Evolutionary conservation across 305 asterid species (phyloP).

Genomic region (Plantago coronopus): DNA sequence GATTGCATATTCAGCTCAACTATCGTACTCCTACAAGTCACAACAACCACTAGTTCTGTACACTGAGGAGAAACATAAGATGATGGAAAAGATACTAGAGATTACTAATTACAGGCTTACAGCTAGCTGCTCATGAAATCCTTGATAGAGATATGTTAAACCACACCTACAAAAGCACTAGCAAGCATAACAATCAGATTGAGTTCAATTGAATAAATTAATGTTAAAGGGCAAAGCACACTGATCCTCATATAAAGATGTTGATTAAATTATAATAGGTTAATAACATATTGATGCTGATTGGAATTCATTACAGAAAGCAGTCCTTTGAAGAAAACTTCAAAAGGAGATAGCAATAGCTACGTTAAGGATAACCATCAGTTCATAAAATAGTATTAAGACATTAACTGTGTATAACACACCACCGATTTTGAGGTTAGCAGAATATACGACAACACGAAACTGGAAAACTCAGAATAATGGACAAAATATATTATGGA

Average conservation of each 20-base stretch:
- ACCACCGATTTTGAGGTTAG: constrained; percentile 7
- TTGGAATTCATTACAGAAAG: constrained; percentile 3
- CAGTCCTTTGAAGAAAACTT: constrained; percentile 5
- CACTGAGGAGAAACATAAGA: constrained; percentile 7
- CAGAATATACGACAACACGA: neutral
- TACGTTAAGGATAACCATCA: constrained; percentile 11
- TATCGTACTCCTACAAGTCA: neutral
- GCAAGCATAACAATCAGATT: constrained; percentile 4
- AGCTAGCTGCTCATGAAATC: neutral
- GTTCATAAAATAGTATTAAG: neutral
- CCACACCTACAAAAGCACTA: constrained; percentile 1
- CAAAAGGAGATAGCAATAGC: constrained; percentile 7
- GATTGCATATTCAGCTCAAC: constrained; percentile 6
- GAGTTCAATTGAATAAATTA: neutral
- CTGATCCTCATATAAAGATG: neutral
- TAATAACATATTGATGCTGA: neutral
- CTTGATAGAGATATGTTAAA: constrained; percentile 3
- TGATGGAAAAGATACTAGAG: neutral
- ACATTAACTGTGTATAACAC: constrained; percentile 3
- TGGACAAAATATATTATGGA: neutral
- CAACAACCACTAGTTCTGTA: constrained; percentile 6
- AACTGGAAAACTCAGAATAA: constrained; percentile 1
- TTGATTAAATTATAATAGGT: neutral
- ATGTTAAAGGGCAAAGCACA: neutral
- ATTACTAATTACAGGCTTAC: neutral